Evolutionary conservation across 345 rosid genomes (phyloP).

Genomic region (Alliaria petiolata): DNA sequence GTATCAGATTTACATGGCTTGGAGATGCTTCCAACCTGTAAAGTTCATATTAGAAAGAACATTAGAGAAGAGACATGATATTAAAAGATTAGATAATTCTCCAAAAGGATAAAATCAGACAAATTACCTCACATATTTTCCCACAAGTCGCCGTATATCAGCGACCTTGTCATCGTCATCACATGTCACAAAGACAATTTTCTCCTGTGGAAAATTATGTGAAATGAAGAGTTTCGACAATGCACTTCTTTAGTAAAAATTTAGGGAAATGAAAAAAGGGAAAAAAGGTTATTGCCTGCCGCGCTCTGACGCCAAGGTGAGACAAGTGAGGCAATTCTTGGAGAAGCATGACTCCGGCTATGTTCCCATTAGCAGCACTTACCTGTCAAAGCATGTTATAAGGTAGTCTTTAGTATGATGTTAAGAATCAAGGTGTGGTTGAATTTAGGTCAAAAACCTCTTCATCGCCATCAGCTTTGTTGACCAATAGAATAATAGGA

Average conservation of each 20-base stretch:
- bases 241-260: neutral
- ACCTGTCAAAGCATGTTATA: conserved; percentile 49
- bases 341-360: conserved; percentile 77
- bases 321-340: conserved; percentile 98
- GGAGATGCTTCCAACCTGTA: conserved; percentile 86
- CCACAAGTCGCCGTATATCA: conserved; percentile 54
- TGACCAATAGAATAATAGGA: conserved; percentile 77
- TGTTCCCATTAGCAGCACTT: conserved; percentile 70
- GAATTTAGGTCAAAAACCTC: conserved; percentile 54
- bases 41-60: conserved; percentile 6
- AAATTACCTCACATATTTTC: conserved; percentile 70
- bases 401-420: conserved; percentile 9
- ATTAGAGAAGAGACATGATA: conserved; percentile 8
- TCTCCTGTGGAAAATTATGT: conserved; percentile 57
- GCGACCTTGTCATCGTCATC: conserved; percentile 81
- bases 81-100: neutral
- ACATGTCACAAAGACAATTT: conserved; percentile 88
- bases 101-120: neutral
- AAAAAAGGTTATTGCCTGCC: conserved; percentile 58
- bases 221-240: conserved; percentile 5
- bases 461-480: conserved; percentile 98
- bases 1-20: conserved; percentile 51
- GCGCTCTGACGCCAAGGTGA: conserved; percentile 98
- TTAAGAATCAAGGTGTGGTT: neutral
- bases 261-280: neutral